Evolutionary conservation across 2,329 filamentous ascomycete species (phyloP), one percentile per base, ranked within the genome.

Genomic region (Pezicula carpinea): DNA sequence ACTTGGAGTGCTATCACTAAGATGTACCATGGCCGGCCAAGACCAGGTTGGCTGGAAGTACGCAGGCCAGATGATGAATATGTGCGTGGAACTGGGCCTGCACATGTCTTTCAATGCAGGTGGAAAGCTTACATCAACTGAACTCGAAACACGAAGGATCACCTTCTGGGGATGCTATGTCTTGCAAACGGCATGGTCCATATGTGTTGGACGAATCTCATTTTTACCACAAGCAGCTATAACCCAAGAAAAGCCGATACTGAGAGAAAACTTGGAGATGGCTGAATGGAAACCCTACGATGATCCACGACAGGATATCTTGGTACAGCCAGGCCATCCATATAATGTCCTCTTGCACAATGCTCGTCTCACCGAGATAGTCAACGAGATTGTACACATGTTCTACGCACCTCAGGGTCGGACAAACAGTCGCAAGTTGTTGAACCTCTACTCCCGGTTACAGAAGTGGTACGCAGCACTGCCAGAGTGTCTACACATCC

Each of bases 1-100:
- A 2, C 69, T 89, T 19, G 84, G 83, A 3, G 77, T 89, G 56
- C 87, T 90, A 83, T 83, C 82, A 8, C 79, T 88, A 51, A 72
- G 84, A 31, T 84, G 89, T 66, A 83, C 82, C 1, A 87, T 83
- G 57, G 82, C 79, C 50, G 83, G 83, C 1, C 73, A 83, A 29
- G 83, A 89, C 59, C 86, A 82, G 17, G 80, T 82, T 54, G 86
- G 83, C 38, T 89, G 84, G 75, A 83, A 79, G 49, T 86, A 85
- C 55, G 80, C 80, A 3, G 83, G 85, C 3, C 80, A 86, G 61
- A 86, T 83, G 59, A 79, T 88, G 50, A 76, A 82, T 3, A 76
- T 89, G 57, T 83, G 82, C 26, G 71, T 88, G 33, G 85, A 56
- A 34, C 34, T 56, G 18, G 53, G 55, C 5, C 36, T 58, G 17